Evolutionary conservation across 2,329 filamentous ascomycete genomes (phyloP), one percentile per base, ranked within the genome.

Genomic region (Pseudovirgaria hyperparasitica): DNA sequence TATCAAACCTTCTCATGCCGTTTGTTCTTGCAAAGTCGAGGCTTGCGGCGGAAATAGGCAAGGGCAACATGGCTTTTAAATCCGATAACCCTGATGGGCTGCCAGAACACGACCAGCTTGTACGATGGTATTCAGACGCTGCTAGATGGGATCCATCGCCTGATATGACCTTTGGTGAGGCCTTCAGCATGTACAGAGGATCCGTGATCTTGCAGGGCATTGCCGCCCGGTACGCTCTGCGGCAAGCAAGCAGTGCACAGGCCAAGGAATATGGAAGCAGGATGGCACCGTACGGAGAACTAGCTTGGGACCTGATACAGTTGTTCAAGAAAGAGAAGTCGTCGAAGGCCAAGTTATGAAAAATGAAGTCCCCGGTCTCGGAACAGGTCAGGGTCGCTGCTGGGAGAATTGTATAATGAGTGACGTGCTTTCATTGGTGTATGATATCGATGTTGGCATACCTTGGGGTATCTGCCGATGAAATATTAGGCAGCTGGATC

Each of bases 191-290:
- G 14, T 74, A 73, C 45, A 58, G 72, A 25, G 63, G 60, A 18
- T 62, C 65, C 14, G 62, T 76, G 21, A 76, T 76, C 46, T 71
- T 63, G 76, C 90, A 98, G 61, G 90, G 90, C 3, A 96, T 98
- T 50, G 86, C 86, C 25, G 90, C 90, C 26, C 63, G 90, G 37
- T 80, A 80, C 52, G 90, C 90, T 15, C 60, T 70, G 25, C 63
- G 87, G 25, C 87, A 96, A 65, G 90, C 90, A 19, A 93, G 85
- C 56, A 93, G 84, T 52, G 79, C 72, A 31, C 71, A 79, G 50
- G 90, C 90, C 5, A 69, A 65, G 40, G 66, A 74, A 22, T 82
- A 92, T 54, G 84, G 67, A 2, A 60, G 59, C 29, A 70, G 72
- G 50, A 75, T 81, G 57, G 65, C 61, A 23, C 75, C 80, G 13